Base-by-base conservation (phyloP, 768 basidiomycete species). In the Leucocoprinus sp. region DNA sequence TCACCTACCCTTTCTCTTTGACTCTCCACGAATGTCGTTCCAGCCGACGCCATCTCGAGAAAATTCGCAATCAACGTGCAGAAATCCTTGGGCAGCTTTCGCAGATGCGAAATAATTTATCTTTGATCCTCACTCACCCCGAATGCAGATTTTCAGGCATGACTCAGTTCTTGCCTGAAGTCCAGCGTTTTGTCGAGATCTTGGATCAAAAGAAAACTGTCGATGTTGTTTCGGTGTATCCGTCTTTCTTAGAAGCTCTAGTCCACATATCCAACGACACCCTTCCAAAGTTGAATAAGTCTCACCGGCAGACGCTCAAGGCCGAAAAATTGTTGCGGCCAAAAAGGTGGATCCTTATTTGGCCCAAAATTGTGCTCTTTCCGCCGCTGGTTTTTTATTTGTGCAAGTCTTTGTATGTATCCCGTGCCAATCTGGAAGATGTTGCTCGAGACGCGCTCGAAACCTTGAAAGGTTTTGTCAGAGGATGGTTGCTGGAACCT, bases 401-500 rank as follows among this genome's bases (percentile, higher is more conserved):
- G 6, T 85, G 82, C 53, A 66, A 71, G 4, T 83, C 83, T 4
- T 75, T 82, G 6, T 54, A 51, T 21, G 54, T 53, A 44, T 51
- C 58, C 8, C 54, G 57, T 8, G 75, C 75, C 26, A 55, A 93
- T 40, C 45, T 64, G 5, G 72, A 79, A 34, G 64, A 85, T 41
- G 34, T 48, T 5, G 71, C 72, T 3, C 49, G 50, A n/a, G 83
- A 88, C 50, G 72, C 78, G 0, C 58, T 69, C 27, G 78, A 84
- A 54, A 93, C 92, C 0, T 54, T 76, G 5, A 66, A 67, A 18
- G 82, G 82, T 0, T 93, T 98, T 58, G 64, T 91, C 50, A 67
- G 72, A 15, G 84, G 81, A 38, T 97, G 92, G 86, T 69, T 97
- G 8, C 62, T 95, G 38, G 87, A 91, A 44, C 95, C 95, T 2